These are phyloP conservation scores for Arthrobotrys iridis DNA, from an alignment of 2,329 filamentous ascomycete genomes.

Conservation along the genomic window DNA sequence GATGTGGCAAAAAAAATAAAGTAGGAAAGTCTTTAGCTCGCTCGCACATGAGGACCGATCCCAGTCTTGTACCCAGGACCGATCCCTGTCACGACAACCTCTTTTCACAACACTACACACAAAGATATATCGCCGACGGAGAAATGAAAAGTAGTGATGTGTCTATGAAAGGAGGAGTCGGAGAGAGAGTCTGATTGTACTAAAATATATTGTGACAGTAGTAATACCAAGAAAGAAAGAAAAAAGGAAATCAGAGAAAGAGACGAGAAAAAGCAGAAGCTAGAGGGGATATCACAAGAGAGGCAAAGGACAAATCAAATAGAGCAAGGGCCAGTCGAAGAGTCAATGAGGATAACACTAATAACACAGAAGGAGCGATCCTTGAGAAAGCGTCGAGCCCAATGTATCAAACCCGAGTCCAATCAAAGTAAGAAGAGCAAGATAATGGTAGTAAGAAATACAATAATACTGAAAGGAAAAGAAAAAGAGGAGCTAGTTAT, in stretches of 20 bases:
- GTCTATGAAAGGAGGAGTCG: background rate
- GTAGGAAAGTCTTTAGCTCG: background rate
- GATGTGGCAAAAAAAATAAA: constrained; percentile 13
- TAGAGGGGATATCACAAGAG: constrained; percentile 38
- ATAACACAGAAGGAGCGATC: constrained; percentile 39
- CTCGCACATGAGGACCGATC: too few relatives aligned
- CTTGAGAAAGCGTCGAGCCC: constrained; percentile 29
- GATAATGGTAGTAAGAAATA: background rate
- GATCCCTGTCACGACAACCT: background rate
- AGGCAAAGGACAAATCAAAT: constrained; percentile 1
- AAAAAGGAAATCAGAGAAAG: background rate
- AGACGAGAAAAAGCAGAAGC: background rate
- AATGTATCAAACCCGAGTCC: constrained; percentile 1
- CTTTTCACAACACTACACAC: too few relatives aligned
- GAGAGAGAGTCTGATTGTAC: constrained; percentile 2
- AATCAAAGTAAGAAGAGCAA: constrained; percentile 2
- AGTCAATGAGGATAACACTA: constrained; percentile 3
- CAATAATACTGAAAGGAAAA: background rate
- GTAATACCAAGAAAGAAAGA: constrained; percentile 11
- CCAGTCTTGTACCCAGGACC: too few relatives aligned
- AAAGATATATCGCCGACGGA: background rate
- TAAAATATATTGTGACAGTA: constrained; percentile 18
- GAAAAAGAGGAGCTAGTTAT: background rate
- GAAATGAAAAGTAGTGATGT: background rate
- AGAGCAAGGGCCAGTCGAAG: background rate